phyloP scores from a whole-genome alignment of 1,284 basidiomycete species.

The Leccinum cinnamomeum region DNA sequence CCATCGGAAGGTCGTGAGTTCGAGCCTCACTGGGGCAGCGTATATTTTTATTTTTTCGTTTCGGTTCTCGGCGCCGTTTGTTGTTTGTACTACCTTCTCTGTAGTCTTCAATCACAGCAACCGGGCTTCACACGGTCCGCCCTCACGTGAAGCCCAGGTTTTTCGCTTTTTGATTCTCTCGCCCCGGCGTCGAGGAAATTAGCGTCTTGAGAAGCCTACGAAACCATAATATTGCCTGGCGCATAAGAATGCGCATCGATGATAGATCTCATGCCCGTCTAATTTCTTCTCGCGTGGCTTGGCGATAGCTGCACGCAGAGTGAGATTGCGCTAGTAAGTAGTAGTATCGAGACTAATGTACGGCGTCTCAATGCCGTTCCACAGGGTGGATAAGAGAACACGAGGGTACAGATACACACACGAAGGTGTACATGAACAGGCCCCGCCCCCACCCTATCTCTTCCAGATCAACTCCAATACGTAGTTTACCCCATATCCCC shows the following conservation, averaged over 20 bases:
- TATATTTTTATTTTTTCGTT: conserved; percentile 11
- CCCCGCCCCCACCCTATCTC: not conserved
- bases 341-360: conserved; percentile 9
- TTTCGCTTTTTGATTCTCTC: no score
- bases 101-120: no score
- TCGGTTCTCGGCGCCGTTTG: no score
- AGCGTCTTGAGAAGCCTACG: not conserved
- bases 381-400: conserved; percentile 12
- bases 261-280: not conserved
- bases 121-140: no score
- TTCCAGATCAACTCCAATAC: not conserved
- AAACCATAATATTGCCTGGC: not conserved
- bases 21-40: conserved; percentile 70
- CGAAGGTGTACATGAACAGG: conserved; percentile 4
- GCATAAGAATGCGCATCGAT: not conserved
- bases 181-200: no score
- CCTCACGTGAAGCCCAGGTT: no score
- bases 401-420: conserved; percentile 17
- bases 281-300: not conserved
- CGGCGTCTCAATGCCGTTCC: conserved; percentile 3
- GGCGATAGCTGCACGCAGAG: not conserved
- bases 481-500: conserved; percentile 62
- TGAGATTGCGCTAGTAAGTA: not conserved
- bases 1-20: conserved; percentile 75
- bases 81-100: no score